Evolutionary conservation across 1,284 basidiomycete species (phyloP), one percentile per base, ranked within the genome.

Genomic region (Papiliotrema laurentii): DNA sequence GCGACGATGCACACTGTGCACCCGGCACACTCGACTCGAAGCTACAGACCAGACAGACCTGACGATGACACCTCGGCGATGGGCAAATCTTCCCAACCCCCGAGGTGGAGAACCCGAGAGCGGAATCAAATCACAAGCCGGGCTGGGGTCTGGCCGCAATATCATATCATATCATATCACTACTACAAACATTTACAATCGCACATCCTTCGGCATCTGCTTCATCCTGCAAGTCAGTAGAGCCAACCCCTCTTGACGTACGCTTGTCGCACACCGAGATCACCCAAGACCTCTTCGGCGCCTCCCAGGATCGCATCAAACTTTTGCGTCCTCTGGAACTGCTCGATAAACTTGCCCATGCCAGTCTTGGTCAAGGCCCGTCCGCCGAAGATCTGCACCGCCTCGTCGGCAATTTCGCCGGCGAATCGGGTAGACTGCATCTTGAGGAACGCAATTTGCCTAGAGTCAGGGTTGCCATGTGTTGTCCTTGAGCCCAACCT

Each of bases 251-350:
- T 7, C 11, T 26, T 5, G 19, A 66, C 68, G 62, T 47, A 69
- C 59, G 76, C 72, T 65, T 78, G 77, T 56, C 78, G 69, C 28
- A 79, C 76, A 52, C 77, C 78, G 26, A 80, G 62, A 63, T 80
- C 78, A 36, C 74, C 76, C 18, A 80, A 60, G 6, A 80, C 71
- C 61, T 79, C 74, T 51, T 72, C 71, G 0, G 72, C 71, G 7
- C 74, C 74, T 40, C 74, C 74, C 18, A 69, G 51, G 45, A 91
- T 86, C 42, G 89, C 85, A 51, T 89, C 89, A 59, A 94, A 85
- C 77, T 94, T 93, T 71, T 94, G 89, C 3, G 75, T 78, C 33
- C 77, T 59, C 60, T 76, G 71, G 69, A 76, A 77, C 60, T 71
- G 69, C 64, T 79, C 78, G 38, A 78, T 67, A 42, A 72, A 71